phyloP scores from a whole-genome alignment of 495 filamentous ascomycete species.

The Trichoderma gamsii region DNA sequence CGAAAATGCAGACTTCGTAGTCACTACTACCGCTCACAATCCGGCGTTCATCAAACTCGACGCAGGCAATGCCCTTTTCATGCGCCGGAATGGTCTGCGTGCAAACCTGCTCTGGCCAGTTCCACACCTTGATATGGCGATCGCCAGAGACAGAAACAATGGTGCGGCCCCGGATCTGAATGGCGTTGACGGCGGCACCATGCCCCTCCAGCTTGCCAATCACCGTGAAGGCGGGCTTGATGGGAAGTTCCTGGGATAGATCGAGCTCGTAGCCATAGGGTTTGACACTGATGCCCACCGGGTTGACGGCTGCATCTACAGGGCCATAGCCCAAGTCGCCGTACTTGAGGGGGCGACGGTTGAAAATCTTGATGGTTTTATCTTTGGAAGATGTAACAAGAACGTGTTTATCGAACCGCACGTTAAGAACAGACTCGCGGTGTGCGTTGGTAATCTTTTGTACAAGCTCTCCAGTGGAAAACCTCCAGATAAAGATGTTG shows the following conservation, averaged over 20 bases:
- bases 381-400: constrained; percentile 97
- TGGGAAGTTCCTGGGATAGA: constrained; percentile 37
- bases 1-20: constrained; percentile 90
- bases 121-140: constrained; percentile 87
- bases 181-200: constrained; percentile 88
- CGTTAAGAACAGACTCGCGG: constrained; percentile 86
- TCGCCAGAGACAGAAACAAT: constrained; percentile 94
- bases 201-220: constrained; percentile 77
- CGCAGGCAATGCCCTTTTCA: constrained; percentile 92
- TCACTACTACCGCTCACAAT: constrained; percentile 96
- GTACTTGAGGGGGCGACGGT: constrained; percentile 61
- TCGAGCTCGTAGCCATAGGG: constrained; percentile 46
- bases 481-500: constrained; percentile 84
- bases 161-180: constrained; percentile 79
- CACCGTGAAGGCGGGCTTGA: constrained; percentile 61
- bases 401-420: constrained; percentile 84
- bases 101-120: constrained; percentile 71
- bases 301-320: constrained; percentile 19
- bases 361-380: constrained; percentile 93
- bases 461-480: constrained; percentile 78
- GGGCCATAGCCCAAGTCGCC: constrained; percentile 58
- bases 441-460: constrained; percentile 71
- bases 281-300: constrained; percentile 44
- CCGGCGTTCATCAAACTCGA: constrained; percentile 93
- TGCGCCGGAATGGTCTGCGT: constrained; percentile 76